Evolutionary conservation across 164 flowering plant genomes (phyloP).

Genomic region (Vitis rupestris): DNA sequence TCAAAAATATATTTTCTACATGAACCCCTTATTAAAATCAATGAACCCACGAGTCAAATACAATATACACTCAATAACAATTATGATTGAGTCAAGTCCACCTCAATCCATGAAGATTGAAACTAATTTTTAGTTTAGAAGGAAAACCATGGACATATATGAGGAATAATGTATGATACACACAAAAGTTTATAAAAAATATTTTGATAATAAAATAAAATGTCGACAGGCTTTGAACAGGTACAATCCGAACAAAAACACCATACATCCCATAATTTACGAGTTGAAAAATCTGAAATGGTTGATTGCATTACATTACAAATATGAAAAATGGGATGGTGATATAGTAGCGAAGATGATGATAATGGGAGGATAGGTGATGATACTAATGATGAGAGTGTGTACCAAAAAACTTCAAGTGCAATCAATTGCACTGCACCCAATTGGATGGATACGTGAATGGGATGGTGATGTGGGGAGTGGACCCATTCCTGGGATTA

Average conservation of each 20-base stretch:
- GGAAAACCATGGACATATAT: too few species aligned
- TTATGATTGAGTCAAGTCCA: too few species aligned
- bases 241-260: neutral
- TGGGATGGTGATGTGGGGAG: neutral
- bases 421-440: conserved; percentile 15
- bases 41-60: too few species aligned
- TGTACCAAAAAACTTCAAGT: neutral
- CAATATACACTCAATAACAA: too few species aligned
- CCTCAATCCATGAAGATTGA: too few species aligned
- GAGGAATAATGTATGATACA: too few species aligned
- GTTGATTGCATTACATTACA: neutral
- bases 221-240: too few species aligned
- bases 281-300: conserved; percentile 2
- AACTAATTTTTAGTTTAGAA: too few species aligned
- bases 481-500: neutral
- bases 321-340: neutral
- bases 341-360: neutral
- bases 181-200: too few species aligned
- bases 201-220: too few species aligned
- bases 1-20: too few species aligned
- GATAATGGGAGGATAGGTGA: neutral
- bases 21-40: too few species aligned
- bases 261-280: conserved; percentile 4
- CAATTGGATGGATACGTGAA: neutral
- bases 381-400: conserved; percentile 4